Evolutionary conservation across 768 basidiomycete genomes (phyloP), one percentile per base, ranked within the genome.

Genomic region (Pisolithus orientalis): DNA sequence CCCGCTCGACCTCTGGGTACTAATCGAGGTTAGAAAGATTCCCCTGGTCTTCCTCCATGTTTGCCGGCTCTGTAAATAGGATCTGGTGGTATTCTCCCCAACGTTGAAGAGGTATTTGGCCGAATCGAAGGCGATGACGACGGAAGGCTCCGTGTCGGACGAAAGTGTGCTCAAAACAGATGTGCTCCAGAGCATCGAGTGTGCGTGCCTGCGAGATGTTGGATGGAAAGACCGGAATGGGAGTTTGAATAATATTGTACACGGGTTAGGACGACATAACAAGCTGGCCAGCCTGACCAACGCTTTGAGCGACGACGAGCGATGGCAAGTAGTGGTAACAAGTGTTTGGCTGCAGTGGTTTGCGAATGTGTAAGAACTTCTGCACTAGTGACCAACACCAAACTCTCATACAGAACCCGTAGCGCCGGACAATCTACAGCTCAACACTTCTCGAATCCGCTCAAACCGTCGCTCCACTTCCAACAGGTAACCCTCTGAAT

Each of bases 61-160:
- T 43, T 77, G 71, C 56, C 71, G 73, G 53, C 81, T 81, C 69
- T 93, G 86, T 14, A 84, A 68, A 62, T 87, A 87, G 0, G 86
- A 71, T 34, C 94, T 74, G 40, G 82, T 84, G 1, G 86, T 83
- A 53, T 86, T 87, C 67, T 96, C 93, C 7, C 90, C 85, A 17
- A 76, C 82, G 67, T 94, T 94, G 76, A 97, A 92, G 38, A 94
- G 75, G 59, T 94, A 97, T 59, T 90, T 87, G 11, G 80, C 84
- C 49, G 77, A 74, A 57, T 89, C 85, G 64, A 93, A 94, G 1
- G 78, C 75, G 57, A 95, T 68, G 53, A 87, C 70, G 25, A 96
- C 70, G 8, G 85, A 79, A 0, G 93, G 85, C 57, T 91, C 84
- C 1, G 93, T 89, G 70, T 97, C 94, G 47, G 82, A 80, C 4